Conservation (phyloP, 1,284 basidiomycete genomes). For the Ustilago vetiveriae region DNA sequence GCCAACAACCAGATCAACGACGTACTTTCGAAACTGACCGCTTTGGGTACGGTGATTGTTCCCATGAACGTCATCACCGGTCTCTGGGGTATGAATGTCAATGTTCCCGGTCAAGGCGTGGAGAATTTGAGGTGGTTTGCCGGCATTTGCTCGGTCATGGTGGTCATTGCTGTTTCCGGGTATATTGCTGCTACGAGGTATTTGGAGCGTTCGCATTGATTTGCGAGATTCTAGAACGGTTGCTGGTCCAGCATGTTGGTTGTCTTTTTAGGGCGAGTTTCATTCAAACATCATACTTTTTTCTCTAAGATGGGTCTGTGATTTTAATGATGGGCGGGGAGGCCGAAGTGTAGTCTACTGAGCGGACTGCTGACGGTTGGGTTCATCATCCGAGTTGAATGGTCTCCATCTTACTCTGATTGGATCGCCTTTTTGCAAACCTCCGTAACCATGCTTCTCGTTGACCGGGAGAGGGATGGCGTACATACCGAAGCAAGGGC, state of each 20-base stretch:
- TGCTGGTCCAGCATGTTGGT: background rate
- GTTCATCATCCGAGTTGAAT: constrained; percentile 31
- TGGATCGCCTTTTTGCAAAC: constrained; percentile 25
- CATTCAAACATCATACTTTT: too few species aligned
- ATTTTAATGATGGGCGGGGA: too few species aligned
- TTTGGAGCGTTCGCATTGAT: constrained; percentile 46
- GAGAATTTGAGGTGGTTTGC: constrained; percentile 64
- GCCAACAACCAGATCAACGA: constrained; percentile 99
- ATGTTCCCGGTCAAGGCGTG: constrained; percentile 63
- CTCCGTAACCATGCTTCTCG: constrained; percentile 18
- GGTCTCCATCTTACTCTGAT: constrained; percentile 38
- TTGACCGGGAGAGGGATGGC: constrained; percentile 39
- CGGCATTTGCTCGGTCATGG: constrained; percentile 61
- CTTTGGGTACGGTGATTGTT: constrained; percentile 94
- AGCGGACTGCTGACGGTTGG: constrained; percentile 5
- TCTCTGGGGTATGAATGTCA: constrained; percentile 67
- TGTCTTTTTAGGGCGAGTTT: background rate
- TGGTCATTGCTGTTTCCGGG: constrained; percentile 61
- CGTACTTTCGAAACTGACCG: constrained; percentile 96
- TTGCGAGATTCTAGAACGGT: background rate
- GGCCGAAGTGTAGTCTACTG: too few species aligned
- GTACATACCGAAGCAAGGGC: constrained; percentile 60
- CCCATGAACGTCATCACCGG: constrained; percentile 69
- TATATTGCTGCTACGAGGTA: constrained; percentile 65
- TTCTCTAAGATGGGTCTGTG: background rate